phyloP scores from a whole-genome alignment of 2,329 filamentous ascomycete species.

The Xylaria sp. region DNA sequence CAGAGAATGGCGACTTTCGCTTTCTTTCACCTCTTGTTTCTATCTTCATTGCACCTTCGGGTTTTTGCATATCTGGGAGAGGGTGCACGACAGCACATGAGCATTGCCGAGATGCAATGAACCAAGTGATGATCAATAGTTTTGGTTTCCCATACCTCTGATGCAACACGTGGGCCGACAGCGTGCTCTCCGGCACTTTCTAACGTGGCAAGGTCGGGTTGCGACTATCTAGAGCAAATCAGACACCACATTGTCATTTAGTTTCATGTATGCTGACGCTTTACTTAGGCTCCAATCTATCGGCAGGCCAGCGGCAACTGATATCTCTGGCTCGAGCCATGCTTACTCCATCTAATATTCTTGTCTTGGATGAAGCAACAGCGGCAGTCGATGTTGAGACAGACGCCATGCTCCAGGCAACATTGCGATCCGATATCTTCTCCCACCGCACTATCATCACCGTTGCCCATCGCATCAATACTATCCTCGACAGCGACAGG shows the following conservation, averaged over 20 bases:
- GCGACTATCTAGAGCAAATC: conserved; percentile 1
- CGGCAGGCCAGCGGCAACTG: conserved; percentile 93
- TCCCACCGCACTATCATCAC: conserved; percentile 96
- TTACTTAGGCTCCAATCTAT: conserved; percentile 85
- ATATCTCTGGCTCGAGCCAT: conserved; percentile 93
- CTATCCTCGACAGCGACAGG: conserved; percentile 87
- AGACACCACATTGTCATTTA: not conserved
- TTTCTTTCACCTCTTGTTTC: conserved; percentile 47
- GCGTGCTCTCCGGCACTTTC: conserved; percentile 15
- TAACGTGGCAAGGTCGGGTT: not conserved
- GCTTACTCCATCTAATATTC: conserved; percentile 94
- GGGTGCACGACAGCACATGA: conserved; percentile 34
- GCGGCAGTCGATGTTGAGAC: conserved; percentile 77
- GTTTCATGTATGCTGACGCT: conserved; percentile 35
- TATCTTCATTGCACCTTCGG: conserved; percentile 48
- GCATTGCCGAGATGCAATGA: conserved; percentile 30
- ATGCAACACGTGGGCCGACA: conserved; percentile 48
- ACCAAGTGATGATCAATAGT: conserved; percentile 29
- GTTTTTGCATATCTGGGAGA: conserved; percentile 43
- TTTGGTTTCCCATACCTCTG: conserved; percentile 49
- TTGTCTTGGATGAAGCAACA: conserved; percentile 96
- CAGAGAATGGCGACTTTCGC: conserved; percentile 36
- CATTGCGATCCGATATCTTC: conserved; percentile 75
- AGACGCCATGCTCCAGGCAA: conserved; percentile 73
- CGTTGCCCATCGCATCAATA: conserved; percentile 98